phyloP scores from a whole-genome alignment of 1,284 basidiomycete species.

The Cutaneotrichosporon mucoides region DNA sequence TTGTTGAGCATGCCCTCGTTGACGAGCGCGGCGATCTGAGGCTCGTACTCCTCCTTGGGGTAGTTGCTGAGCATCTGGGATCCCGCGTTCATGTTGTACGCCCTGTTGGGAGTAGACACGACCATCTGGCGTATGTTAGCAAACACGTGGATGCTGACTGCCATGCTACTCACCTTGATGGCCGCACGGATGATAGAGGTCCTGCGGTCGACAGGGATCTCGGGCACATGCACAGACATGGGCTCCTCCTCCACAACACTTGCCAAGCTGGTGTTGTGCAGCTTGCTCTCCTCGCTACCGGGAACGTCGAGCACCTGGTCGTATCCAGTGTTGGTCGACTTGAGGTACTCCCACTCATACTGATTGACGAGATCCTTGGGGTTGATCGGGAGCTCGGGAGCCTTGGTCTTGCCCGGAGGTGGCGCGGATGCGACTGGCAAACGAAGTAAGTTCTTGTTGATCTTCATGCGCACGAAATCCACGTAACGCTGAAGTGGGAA shows the following conservation, averaged over 20 bases:
- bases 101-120: slow-evolving; percentile 63
- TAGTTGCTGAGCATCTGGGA: slow-evolving; percentile 59
- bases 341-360: slow-evolving; percentile 52
- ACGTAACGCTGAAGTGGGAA: slow-evolving; percentile 74
- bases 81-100: slow-evolving; percentile 61
- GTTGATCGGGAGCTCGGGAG: slow-evolving; percentile 27
- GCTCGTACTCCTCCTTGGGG: slow-evolving; percentile 55
- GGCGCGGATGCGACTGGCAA: slow-evolving; percentile 22
- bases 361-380: slow-evolving; percentile 58
- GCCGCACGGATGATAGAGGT: slow-evolving; percentile 60
- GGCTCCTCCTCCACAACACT: slow-evolving; percentile 52
- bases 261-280: slow-evolving; percentile 59
- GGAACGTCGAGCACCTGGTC: slow-evolving; percentile 14
- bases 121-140: slow-evolving; percentile 54
- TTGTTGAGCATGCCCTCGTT: slow-evolving; percentile 34
- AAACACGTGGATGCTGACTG: background rate
- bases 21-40: slow-evolving; percentile 49
- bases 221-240: background rate
- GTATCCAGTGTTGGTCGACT: slow-evolving; percentile 61
- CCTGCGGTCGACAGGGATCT: background rate
- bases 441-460: slow-evolving; percentile 76
- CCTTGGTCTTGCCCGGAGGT: slow-evolving; percentile 7
- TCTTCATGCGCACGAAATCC: slow-evolving; percentile 68
- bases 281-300: slow-evolving; percentile 60
- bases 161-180: slow-evolving; percentile 58